Evolutionary conservation across 768 basidiomycete species (phyloP).

Genomic region (Wakefieldia striispora): DNA sequence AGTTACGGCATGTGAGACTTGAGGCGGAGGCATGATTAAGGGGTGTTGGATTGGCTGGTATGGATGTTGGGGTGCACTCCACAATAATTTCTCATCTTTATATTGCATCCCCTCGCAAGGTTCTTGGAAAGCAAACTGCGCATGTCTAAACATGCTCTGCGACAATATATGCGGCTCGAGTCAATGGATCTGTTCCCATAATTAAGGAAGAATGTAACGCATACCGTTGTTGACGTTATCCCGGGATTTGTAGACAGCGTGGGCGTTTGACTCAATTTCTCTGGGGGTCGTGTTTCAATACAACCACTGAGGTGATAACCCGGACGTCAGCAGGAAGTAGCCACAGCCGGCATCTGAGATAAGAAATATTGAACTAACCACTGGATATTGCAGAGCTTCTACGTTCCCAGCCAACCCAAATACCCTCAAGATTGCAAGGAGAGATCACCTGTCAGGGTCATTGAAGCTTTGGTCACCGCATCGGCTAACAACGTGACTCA

Average conservation of each 20-base stretch:
- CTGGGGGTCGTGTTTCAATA: neutral
- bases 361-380: neutral
- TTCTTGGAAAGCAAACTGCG: constrained; percentile 10
- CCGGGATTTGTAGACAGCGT: neutral
- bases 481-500: constrained; percentile 3
- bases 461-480: neutral
- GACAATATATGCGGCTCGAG: neutral
- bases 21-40: constrained; percentile 14
- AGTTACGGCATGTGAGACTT: constrained; percentile 16
- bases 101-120: constrained; percentile 10
- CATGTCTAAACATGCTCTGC: constrained; percentile 16
- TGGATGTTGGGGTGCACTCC: constrained; percentile 12
- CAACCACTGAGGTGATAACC: neutral
- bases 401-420: neutral
- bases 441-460: neutral
- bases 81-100: constrained; percentile 15
- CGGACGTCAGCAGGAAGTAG: neutral
- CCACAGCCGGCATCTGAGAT: constrained; percentile 1
- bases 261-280: neutral
- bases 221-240: constrained; percentile 4
- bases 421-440: neutral
- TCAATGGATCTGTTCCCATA: neutral
- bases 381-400: neutral
- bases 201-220: constrained; percentile 2
- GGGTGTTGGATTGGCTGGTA: constrained; percentile 13